phyloP scores from a whole-genome alignment of 164 flowering plant genomes.

The Stephania cephalantha region DNA sequence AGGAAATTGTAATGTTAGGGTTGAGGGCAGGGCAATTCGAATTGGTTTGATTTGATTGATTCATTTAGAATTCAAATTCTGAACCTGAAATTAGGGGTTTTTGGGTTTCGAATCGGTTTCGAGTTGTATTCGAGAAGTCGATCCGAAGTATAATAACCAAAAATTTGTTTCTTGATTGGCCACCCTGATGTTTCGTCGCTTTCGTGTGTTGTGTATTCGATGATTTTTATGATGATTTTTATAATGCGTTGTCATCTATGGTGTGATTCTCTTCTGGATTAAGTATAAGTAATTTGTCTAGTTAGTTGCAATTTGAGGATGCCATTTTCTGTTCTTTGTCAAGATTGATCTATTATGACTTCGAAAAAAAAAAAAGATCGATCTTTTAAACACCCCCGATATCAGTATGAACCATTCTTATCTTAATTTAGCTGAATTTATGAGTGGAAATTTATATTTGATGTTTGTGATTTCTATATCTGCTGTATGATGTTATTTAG shows the following conservation, averaged over 20 bases:
- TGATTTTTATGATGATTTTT: not conserved
- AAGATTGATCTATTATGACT: not conserved
- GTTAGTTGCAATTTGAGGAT: not conserved
- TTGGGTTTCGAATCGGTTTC: not conserved
- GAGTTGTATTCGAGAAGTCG: not conserved
- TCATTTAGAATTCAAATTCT: not conserved
- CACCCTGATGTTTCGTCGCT: no score
- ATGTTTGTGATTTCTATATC: not conserved
- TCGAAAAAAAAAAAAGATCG: no score
- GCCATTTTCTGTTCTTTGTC: not conserved
- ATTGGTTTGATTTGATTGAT: not conserved
- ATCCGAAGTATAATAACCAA: not conserved
- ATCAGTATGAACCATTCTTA: not conserved
- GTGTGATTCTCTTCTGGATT: not conserved
- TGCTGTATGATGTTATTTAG: conserved; percentile 15
- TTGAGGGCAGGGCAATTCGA: not conserved
- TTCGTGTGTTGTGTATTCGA: not conserved
- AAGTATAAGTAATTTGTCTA: not conserved
- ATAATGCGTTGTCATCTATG: not conserved
- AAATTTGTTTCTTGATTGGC: not conserved
- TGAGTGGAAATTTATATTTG: not conserved
- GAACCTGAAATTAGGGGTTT: not conserved
- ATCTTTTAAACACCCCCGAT: not conserved
- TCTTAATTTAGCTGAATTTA: not conserved
- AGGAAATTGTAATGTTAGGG: not conserved